Evolutionary conservation across 1,284 basidiomycete species (phyloP).

Genomic region (Tilletiaria anomala): DNA sequence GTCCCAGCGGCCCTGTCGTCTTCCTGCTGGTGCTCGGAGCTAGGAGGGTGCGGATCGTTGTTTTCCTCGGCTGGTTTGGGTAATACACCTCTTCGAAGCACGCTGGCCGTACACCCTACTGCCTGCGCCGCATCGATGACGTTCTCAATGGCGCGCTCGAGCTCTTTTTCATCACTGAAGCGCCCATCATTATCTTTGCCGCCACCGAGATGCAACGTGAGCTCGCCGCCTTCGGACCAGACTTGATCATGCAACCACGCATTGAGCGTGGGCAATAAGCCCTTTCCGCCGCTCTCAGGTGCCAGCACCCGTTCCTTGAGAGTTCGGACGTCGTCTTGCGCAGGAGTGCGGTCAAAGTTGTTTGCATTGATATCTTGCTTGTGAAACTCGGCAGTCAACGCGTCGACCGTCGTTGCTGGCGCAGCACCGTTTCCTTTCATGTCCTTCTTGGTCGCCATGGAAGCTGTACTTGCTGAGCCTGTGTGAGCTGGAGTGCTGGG

Average conservation of each 20-base stretch:
- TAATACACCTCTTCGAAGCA: slow-evolving; percentile 8
- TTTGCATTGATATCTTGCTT: no score
- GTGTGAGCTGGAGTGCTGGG: no score
- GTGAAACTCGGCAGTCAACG: no score
- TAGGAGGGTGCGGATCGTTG: slow-evolving; percentile 14
- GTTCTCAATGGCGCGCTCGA: slow-evolving; percentile 13
- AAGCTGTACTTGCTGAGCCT: no score
- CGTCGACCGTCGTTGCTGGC: no score
- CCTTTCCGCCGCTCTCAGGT: no score
- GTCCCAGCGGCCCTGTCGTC: background rate
- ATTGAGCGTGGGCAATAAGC: no score
- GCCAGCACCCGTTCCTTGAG: no score
- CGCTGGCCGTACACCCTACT: slow-evolving; percentile 14
- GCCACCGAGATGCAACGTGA: background rate
- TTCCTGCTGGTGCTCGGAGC: slow-evolving; percentile 16
- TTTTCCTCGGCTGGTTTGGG: slow-evolving; percentile 2
- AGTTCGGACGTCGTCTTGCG: no score
- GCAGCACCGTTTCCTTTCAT: no score
- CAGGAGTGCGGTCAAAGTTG: no score
- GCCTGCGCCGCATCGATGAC: slow-evolving; percentile 11
- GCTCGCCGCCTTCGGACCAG: background rate
- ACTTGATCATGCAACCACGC: background rate
- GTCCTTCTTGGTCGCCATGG: no score
- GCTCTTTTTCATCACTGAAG: slow-evolving; percentile 4
- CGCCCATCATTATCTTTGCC: background rate